Evolutionary conservation across 371 early-diverging fungal species (phyloP), one percentile per base, ranked within the genome.

Genomic region (Mortierella sp.): DNA sequence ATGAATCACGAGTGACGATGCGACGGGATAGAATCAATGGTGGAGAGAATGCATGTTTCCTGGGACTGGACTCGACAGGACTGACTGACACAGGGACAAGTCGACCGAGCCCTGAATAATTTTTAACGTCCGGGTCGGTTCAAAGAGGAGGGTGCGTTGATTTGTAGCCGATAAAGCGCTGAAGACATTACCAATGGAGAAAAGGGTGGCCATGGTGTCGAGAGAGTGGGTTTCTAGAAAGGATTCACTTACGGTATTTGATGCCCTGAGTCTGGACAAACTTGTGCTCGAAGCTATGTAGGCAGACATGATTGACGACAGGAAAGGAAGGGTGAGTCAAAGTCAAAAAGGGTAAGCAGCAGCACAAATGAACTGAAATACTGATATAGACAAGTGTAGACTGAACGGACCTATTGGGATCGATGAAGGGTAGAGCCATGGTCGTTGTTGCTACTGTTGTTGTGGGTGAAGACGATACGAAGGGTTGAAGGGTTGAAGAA

Each of bases 271-370:
- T 73, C 44, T 70, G 71, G 19, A 55, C 74, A 74, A 77, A 85
- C 73, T 85, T 85, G 80, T 85, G 85, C 34, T 60, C 16, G 63
- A 85, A 85, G 70, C 84, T 84, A 38, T 10, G 5, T 24, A 28
- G 6, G 3, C 24, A 38, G 42, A 5, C 1, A 3, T 38, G 5
- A 38, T 38, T 38, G 70, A 47, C 34, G 21, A 54, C 34, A n/a
- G 45, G 19, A n/a, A 28, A 44, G n/a, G 24, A 42, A 58, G n/a
- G 42, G 42, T 48, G 26, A 10, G 26, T n/a, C 11, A n/a, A 16
- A 0, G n/a, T 38, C 16, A 13, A n/a, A 42, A 28, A 14, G 26
- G 14, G 28, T 8, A 58, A 34, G 74, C 14, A 13, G 55, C n/a
- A n/a, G 47, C 5, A 74, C 13, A 47, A 71, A 13, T 34, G 31